Conservation (phyloP, 257 asterid genomes). For the Capsicum pubescens region DNA sequence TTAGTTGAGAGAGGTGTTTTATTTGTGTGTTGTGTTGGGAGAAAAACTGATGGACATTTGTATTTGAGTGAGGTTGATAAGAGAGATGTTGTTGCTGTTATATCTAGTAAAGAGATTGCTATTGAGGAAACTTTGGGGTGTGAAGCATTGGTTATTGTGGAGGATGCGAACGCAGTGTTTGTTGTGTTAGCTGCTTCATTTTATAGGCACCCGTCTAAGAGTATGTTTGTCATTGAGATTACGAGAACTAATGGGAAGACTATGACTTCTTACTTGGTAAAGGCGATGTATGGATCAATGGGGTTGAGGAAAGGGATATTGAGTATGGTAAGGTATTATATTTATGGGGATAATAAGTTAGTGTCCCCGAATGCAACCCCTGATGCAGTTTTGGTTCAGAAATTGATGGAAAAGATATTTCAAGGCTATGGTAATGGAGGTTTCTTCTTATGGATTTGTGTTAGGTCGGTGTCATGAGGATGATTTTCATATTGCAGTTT, state of each 20-base stretch:
- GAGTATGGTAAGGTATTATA: slow-evolving; percentile 69
- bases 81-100: slow-evolving; percentile 95
- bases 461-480: slow-evolving; percentile 74
- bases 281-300: slow-evolving; percentile 94
- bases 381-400: slow-evolving; percentile 84
- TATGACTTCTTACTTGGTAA: slow-evolving; percentile 63
- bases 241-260: slow-evolving; percentile 88
- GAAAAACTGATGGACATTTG: slow-evolving; percentile 71
- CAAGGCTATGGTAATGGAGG: slow-evolving; percentile 92
- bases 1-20: slow-evolving; percentile 87
- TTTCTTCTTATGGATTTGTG: slow-evolving; percentile 68
- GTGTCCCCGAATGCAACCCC: slow-evolving; percentile 55
- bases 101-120: slow-evolving; percentile 88
- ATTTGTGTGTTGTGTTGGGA: slow-evolving; percentile 84
- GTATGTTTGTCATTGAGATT: slow-evolving; percentile 78
- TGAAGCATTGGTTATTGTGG: slow-evolving; percentile 89
- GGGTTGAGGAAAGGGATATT: slow-evolving; percentile 94
- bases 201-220: slow-evolving; percentile 77
- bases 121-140: slow-evolving; percentile 85
- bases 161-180: slow-evolving; percentile 72
- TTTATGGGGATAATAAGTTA: slow-evolving; percentile 85
- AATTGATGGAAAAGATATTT: slow-evolving; percentile 86
- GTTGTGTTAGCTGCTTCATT: slow-evolving; percentile 81
- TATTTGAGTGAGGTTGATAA: slow-evolving; percentile 85
- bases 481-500: slow-evolving; percentile 90